Conservation (phyloP, 2,329 filamentous ascomycete genomes). For the Sordariomycetes sp. region DNA sequence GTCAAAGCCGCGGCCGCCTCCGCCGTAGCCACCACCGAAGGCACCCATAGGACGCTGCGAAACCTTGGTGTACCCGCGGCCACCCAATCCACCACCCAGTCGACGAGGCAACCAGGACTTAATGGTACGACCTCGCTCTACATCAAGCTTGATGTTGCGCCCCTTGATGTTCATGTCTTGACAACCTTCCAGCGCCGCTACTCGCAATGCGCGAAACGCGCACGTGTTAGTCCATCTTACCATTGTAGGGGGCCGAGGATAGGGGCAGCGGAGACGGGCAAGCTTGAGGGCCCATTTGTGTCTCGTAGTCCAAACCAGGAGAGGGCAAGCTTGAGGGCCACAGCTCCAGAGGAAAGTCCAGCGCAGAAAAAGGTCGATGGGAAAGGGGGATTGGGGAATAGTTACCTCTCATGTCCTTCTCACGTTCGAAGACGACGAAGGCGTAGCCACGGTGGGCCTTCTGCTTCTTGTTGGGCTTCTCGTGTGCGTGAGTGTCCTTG, state of each 20-base stretch:
- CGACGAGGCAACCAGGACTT: conserved; percentile 88
- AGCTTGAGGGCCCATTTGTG: conserved; percentile 44
- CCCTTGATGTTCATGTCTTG: conserved; percentile 92
- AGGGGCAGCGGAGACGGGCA: conserved; percentile 35
- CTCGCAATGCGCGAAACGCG: conserved; percentile 46
- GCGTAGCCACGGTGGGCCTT: conserved; percentile 85
- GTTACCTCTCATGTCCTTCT: conserved; percentile 99
- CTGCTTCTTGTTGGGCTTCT: conserved; percentile 66
- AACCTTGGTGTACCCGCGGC: conserved; percentile 83
- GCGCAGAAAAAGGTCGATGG: too few relatives aligned
- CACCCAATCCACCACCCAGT: conserved; percentile 85
- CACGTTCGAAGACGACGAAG: conserved; percentile 93
- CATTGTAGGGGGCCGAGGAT: conserved; percentile 24
- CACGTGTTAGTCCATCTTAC: conserved; percentile 63
- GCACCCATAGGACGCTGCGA: conserved; percentile 61
- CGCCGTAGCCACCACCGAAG: conserved; percentile 44
- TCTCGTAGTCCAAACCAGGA: conserved; percentile 34
- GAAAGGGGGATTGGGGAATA: conserved; percentile 19
- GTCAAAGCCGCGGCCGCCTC: conserved; percentile 33
- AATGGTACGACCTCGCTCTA: conserved; percentile 90
- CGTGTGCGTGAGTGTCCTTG: conserved; percentile 60
- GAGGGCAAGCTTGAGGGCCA: conserved; percentile 33
- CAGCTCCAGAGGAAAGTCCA: conserved; percentile 17
- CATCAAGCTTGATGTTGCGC: conserved; percentile 82
- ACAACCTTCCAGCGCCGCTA: conserved; percentile 80